These are phyloP conservation scores for Haplographium delicatum DNA, from an alignment of 495 filamentous ascomycete genomes.

Conservation along the genomic window DNA sequence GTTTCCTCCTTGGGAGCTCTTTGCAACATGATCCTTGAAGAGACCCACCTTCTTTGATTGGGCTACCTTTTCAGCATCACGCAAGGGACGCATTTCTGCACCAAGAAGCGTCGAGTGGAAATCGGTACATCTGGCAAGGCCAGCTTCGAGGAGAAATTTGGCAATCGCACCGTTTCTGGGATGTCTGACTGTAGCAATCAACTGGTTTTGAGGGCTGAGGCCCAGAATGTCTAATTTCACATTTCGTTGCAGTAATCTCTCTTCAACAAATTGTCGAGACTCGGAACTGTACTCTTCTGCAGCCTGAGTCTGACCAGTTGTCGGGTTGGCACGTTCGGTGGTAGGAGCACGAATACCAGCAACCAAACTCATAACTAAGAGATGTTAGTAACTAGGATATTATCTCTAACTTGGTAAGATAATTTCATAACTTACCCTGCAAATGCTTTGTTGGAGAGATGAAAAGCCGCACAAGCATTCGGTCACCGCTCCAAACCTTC, in stretches of 20 bases:
- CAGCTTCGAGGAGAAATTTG: constrained; percentile 77
- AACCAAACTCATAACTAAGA: constrained; percentile 62
- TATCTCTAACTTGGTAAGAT: too few species aligned
- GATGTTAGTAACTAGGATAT: background rate
- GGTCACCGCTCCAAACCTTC: constrained; percentile 84
- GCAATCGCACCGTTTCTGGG: constrained; percentile 81
- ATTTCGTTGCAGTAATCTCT: constrained; percentile 76
- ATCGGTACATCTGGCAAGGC: constrained; percentile 87
- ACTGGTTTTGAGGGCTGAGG: constrained; percentile 76
- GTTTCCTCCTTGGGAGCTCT: constrained; percentile 50
- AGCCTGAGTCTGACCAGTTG: constrained; percentile 71
- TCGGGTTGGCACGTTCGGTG: constrained; percentile 70
- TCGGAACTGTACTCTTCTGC: constrained; percentile 86
- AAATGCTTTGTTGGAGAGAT: constrained; percentile 71
- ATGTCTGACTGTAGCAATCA: constrained; percentile 77
- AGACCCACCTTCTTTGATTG: constrained; percentile 67
- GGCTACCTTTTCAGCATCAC: constrained; percentile 82
- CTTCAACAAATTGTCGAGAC: constrained; percentile 79
- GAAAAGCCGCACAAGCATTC: constrained; percentile 77
- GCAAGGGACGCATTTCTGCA: constrained; percentile 72
- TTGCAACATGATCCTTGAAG: constrained; percentile 70
- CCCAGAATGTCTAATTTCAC: constrained; percentile 78
- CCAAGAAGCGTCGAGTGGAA: constrained; percentile 90
- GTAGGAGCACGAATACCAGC: constrained; percentile 84
- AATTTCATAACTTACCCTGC: constrained; percentile 56